A percentile compares a stretch with the other conserved stretches of the same genome.
phyloP scores from a whole-genome alignment of 108 stramenopile species.

The Fistulifera solaris region DNA sequence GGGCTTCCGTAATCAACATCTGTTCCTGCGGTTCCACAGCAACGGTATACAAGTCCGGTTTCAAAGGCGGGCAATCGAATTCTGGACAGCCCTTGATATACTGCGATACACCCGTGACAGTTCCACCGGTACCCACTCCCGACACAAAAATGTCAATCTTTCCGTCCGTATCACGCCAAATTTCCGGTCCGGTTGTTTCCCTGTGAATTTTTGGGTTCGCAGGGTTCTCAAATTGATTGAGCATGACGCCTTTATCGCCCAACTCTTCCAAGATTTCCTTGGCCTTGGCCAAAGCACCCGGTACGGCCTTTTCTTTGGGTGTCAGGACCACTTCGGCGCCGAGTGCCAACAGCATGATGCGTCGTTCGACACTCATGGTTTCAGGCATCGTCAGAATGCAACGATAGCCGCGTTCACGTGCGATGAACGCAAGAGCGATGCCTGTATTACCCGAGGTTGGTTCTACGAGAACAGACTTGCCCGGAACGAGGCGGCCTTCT shows the following conservation, averaged over 20 bases:
- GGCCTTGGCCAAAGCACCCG: conserved; percentile 67
- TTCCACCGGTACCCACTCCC: conserved; percentile 75
- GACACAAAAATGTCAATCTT: conserved; percentile 50
- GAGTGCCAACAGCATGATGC: conserved; percentile 55
- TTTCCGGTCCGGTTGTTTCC: conserved; percentile 76
- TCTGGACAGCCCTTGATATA: conserved; percentile 46
- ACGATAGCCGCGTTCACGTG: conserved; percentile 57
- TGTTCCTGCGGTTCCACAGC: conserved; percentile 60
- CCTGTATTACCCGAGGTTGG: conserved; percentile 75
- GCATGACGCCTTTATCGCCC: conserved; percentile 40
- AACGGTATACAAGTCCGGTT: conserved; percentile 31
- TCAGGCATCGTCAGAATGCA: conserved; percentile 91
- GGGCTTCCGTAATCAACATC: conserved; percentile 40
- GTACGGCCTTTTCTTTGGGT: conserved; percentile 61
- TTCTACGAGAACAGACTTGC: conserved; percentile 31
- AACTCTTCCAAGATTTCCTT: conserved; percentile 40
- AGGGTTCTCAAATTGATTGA: conserved; percentile 70
- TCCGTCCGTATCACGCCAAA: conserved; percentile 62
- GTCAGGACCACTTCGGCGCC: conserved; percentile 63
- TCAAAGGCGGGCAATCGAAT: conserved; percentile 27
- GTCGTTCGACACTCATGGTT: conserved; percentile 64
- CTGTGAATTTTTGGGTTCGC: conserved; percentile 69
- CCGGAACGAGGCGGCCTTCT: conserved; percentile 26
- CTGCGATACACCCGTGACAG: conserved; percentile 59
- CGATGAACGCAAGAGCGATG: conserved; percentile 68